Evolutionary conservation across 2,329 filamentous ascomycete genomes (phyloP).

Genomic region (Colletotrichum coccodes): DNA sequence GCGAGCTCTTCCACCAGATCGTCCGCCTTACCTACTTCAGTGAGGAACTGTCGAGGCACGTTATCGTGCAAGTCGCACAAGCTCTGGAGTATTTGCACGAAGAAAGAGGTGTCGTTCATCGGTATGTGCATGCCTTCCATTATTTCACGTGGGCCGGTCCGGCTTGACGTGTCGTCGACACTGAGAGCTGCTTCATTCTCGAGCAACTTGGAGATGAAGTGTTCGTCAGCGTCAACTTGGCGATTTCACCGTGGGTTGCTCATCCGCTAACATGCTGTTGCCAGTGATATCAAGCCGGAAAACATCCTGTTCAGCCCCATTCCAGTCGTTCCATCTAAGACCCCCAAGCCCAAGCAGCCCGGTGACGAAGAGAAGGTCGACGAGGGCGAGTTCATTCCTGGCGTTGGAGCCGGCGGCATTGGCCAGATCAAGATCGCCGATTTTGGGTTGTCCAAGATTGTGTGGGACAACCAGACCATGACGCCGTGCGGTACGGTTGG

Average conservation of each 20-base stretch:
- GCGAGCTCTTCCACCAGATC: conserved; percentile 98
- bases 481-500: conserved; percentile 99
- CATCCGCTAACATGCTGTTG: conserved; percentile 3
- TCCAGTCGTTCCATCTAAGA: conserved; percentile 81
- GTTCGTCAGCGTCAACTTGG: not conserved
- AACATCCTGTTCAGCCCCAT: conserved; percentile 94
- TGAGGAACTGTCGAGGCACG: conserved; percentile 92
- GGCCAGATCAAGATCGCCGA: conserved; percentile 97
- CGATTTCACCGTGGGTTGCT: conserved; percentile 42
- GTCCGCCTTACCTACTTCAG: conserved; percentile 98
- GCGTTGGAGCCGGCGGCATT: conserved; percentile 88
- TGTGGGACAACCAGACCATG: conserved; percentile 99
- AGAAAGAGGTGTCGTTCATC: conserved; percentile 93
- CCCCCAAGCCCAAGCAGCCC: conserved; percentile 81
- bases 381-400: conserved; percentile 90
- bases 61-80: conserved; percentile 94
- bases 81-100: conserved; percentile 95
- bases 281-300: conserved; percentile 96
- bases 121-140: conserved; percentile 69
- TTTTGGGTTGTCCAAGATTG: conserved; percentile 96
- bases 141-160: not conserved
- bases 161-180: too few species aligned
- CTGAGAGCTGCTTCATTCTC: too few species aligned
- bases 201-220: not conserved
- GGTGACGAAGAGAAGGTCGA: conserved; percentile 98